phyloP scores from a whole-genome alignment of 1,139 yeast species.

The Yamadazyma jaroonii region DNA sequence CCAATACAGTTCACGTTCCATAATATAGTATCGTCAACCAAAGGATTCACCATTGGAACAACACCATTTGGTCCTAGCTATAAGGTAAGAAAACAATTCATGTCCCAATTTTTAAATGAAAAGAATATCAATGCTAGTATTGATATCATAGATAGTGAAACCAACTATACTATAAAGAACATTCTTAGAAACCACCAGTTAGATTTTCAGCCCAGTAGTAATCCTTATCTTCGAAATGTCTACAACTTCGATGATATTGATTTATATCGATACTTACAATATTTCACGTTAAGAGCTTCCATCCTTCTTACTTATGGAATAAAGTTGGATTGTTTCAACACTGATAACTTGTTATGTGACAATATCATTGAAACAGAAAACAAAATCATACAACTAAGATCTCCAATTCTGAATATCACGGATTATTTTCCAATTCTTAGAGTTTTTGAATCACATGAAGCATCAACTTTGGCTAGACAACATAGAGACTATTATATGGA shows the following conservation, averaged over 20 bases:
- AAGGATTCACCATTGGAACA: slow-evolving; percentile 72
- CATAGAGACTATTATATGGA: slow-evolving; percentile 58
- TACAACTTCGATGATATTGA: slow-evolving; percentile 28
- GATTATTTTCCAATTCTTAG: slow-evolving; percentile 62
- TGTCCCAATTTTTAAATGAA: slow-evolving; percentile 50
- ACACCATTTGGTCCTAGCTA: slow-evolving; percentile 65
- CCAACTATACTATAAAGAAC: slow-evolving; percentile 25
- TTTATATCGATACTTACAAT: slow-evolving; percentile 44
- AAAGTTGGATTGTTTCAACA: slow-evolving; percentile 41
- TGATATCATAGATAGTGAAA: slow-evolving; percentile 43
- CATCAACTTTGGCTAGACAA: slow-evolving; percentile 32
- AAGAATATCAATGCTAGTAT: slow-evolving; percentile 29
- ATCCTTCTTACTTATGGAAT: slow-evolving; percentile 61
- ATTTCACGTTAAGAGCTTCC: slow-evolving; percentile 57
- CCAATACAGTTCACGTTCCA: slow-evolving; percentile 71
- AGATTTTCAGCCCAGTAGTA: slow-evolving; percentile 21
- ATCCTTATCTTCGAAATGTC: slow-evolving; percentile 5
- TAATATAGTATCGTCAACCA: slow-evolving; percentile 57
- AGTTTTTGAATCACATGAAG: slow-evolving; percentile 16
- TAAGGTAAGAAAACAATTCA: slow-evolving; percentile 50
- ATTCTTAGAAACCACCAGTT: slow-evolving; percentile 23
- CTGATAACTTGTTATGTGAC: slow-evolving; percentile 38
- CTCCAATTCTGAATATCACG: slow-evolving; percentile 58
- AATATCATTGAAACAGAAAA: slow-evolving; percentile 67
- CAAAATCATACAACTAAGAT: slow-evolving; percentile 58